Evolutionary conservation across 495 filamentous ascomycete species (phyloP).

Genomic region (Coniosporium apollinis): DNA sequence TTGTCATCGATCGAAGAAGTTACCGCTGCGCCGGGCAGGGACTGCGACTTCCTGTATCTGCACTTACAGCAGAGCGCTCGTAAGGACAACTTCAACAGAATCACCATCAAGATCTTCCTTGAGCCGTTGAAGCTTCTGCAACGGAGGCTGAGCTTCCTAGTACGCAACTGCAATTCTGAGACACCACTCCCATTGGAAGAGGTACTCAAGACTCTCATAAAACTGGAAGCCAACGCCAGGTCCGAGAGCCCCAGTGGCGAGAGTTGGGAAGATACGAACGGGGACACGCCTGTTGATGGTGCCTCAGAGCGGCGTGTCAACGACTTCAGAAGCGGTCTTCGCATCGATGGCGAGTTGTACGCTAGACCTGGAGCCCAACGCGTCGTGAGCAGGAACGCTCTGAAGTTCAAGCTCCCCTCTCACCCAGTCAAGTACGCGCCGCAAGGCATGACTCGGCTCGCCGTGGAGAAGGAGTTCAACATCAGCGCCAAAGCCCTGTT

Average conservation of each 20-base stretch:
- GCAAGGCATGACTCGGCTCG: slow-evolving; percentile 52
- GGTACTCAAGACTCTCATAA: slow-evolving; percentile 46
- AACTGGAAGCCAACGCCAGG: slow-evolving; percentile 47
- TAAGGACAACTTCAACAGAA: slow-evolving; percentile 45
- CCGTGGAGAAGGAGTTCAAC: slow-evolving; percentile 62
- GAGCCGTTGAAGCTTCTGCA: slow-evolving; percentile 74
- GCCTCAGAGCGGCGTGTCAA: slow-evolving; percentile 23
- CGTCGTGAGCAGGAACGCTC: slow-evolving; percentile 31
- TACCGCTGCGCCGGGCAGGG: slow-evolving; percentile 71
- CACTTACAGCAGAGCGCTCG: slow-evolving; percentile 53
- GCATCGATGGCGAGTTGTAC: slow-evolving; percentile 42
- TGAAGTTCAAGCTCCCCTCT: slow-evolving; percentile 71
- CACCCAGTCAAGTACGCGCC: slow-evolving; percentile 73
- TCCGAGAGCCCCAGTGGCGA: slow-evolving; percentile 56
- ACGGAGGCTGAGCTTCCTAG: slow-evolving; percentile 63
- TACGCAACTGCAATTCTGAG: slow-evolving; percentile 54
- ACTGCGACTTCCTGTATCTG: slow-evolving; percentile 86
- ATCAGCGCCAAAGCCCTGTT: slow-evolving; percentile 86
- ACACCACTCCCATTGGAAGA: slow-evolving; percentile 44
- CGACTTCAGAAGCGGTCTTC: slow-evolving; percentile 42
- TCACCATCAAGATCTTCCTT: slow-evolving; percentile 83
- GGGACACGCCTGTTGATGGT: slow-evolving; percentile 43
- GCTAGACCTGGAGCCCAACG: slow-evolving; percentile 5
- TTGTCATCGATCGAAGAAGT: slow-evolving; percentile 71
- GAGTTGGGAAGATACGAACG: slow-evolving; percentile 81